These are phyloP conservation scores for Phaffomyces antillensis DNA, from an alignment of 805 yeast species.

Conservation along the genomic window DNA sequence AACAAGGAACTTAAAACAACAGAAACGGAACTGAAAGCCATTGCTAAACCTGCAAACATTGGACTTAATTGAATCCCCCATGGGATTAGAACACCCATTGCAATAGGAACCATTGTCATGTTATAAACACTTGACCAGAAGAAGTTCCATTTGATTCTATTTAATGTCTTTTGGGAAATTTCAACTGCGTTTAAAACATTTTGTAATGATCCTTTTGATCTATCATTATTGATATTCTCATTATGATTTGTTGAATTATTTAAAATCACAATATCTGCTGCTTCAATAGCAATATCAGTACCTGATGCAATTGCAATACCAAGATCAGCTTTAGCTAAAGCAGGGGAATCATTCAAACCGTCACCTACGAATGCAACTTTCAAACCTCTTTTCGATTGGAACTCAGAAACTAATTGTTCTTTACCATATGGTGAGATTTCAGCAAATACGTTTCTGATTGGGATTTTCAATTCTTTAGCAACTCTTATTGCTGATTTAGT, in stretches of 20 bases:
- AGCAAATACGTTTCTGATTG: conserved; percentile 56
- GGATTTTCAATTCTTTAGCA: conserved; percentile 64
- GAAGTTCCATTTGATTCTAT: conserved; percentile 72
- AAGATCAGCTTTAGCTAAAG: conserved; percentile 77
- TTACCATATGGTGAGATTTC: conserved; percentile 75
- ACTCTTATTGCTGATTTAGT: conserved; percentile 51
- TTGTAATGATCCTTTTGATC: conserved; percentile 26
- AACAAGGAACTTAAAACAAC: conserved; percentile 76
- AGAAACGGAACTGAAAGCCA: conserved; percentile 89
- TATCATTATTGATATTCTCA: conserved; percentile 2
- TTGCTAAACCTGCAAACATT: conserved; percentile 81
- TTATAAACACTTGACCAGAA: conserved; percentile 85
- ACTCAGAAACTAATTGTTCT: conserved; percentile 51
- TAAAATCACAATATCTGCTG: conserved; percentile 87
- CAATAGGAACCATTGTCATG: conserved; percentile 80
- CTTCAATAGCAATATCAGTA: conserved; percentile 92
- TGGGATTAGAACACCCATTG: conserved; percentile 87
- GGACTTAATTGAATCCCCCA: conserved; percentile 76
- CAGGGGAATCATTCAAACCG: conserved; percentile 98
- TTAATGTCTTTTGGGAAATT: conserved; percentile 63
- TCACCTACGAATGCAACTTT: conserved; percentile 90
- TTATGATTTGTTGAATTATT: conserved; percentile 24
- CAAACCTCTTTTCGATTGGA: conserved; percentile 37
- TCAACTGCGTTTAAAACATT: conserved; percentile 52
- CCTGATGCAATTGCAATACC: conserved; percentile 93